These are phyloP conservation scores for Pythium utonaiense DNA, from an alignment of 352 stramenopile genomes.

Conservation along the genomic window DNA sequence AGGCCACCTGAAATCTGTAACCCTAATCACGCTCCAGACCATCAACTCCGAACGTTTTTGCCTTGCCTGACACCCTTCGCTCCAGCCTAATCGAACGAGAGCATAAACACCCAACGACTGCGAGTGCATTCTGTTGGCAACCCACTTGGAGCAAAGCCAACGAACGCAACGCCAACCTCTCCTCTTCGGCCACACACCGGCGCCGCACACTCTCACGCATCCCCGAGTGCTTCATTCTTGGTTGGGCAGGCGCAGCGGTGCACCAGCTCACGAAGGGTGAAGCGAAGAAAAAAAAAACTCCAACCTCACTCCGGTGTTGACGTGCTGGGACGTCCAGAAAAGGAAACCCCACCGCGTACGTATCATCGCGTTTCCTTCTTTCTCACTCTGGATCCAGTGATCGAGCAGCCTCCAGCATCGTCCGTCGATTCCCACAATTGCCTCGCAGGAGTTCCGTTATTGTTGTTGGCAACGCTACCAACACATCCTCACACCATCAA, in stretches of 20 bases:
- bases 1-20: not conserved
- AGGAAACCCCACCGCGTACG: not conserved
- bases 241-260: not conserved
- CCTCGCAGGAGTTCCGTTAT: too few relatives aligned
- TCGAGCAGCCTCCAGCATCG: not conserved
- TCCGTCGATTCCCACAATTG: not conserved
- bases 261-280: not conserved
- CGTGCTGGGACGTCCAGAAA: not conserved
- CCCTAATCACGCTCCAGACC: not conserved
- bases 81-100: slow-evolving; percentile 7
- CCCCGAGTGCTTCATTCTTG: not conserved
- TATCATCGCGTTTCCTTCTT: not conserved
- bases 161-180: not conserved
- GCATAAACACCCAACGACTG: slow-evolving; percentile 7
- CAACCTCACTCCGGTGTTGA: not conserved
- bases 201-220: not conserved
- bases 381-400: not conserved
- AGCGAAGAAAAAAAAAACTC: not conserved
- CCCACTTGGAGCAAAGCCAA: not conserved
- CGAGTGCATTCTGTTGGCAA: not conserved
- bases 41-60: slow-evolving; percentile 11
- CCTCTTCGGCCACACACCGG: not conserved
- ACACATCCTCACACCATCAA: not conserved
- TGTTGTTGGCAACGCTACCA: not conserved
- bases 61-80: not conserved